These are phyloP conservation scores for Paspalum vaginatum DNA, from an alignment of 176 grass and related monocot genomes.

Conservation along the genomic window DNA sequence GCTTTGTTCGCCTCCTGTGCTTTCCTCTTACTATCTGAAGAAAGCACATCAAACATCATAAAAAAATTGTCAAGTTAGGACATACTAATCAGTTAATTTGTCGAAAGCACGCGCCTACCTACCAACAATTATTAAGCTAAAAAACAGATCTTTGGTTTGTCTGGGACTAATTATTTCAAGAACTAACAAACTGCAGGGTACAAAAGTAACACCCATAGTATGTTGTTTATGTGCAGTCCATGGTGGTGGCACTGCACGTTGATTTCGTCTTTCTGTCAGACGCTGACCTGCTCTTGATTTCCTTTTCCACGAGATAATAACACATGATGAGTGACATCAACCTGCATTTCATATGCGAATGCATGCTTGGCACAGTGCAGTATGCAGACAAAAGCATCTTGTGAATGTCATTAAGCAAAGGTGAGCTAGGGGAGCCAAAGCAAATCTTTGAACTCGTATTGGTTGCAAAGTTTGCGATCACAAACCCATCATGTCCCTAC, in stretches of 20 bases:
- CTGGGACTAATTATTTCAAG: not conserved
- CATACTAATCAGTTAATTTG: slow-evolving; percentile 13
- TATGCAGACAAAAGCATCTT: slow-evolving; percentile 7
- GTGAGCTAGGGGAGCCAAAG: slow-evolving; percentile 25
- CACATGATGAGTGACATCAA: slow-evolving; percentile 33
- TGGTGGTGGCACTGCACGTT: slow-evolving; percentile 9
- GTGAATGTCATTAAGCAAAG: slow-evolving; percentile 31
- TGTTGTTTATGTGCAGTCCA: not conserved
- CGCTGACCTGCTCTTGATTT: slow-evolving; percentile 12
- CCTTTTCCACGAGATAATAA: slow-evolving; percentile 34
- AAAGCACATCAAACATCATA: not conserved
- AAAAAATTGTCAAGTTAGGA: slow-evolving; percentile 9
- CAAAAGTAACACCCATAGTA: slow-evolving; percentile 5
- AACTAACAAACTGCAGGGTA: slow-evolving; percentile 30
- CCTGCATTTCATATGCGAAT: slow-evolving; percentile 21
- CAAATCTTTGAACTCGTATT: slow-evolving; percentile 38
- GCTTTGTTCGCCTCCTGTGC: not conserved
- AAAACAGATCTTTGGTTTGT: slow-evolving; percentile 2
- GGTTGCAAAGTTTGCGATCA: slow-evolving; percentile 46
- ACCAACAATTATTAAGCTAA: slow-evolving; percentile 45
- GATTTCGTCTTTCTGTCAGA: slow-evolving; percentile 27
- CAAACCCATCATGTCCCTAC: slow-evolving; percentile 37
- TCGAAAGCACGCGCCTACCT: slow-evolving; percentile 31
- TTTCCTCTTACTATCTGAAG: slow-evolving; percentile 1
- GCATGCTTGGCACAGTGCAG: slow-evolving; percentile 8